Conservation (phyloP, 257 asterid species). For the Mentha longifolia region DNA sequence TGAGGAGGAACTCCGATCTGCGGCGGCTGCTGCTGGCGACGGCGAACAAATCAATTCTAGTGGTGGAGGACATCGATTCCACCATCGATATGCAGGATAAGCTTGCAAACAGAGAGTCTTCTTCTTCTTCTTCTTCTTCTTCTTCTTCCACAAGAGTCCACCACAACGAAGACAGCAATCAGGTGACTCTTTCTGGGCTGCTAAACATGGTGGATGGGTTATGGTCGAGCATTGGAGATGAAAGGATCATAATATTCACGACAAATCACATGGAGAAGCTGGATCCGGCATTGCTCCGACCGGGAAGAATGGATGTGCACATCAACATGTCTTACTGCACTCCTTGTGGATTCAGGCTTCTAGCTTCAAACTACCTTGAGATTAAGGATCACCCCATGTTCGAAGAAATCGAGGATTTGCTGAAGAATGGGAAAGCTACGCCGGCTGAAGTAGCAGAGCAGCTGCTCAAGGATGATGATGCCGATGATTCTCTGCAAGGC, state of each 20-base stretch:
- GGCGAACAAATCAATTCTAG: slow-evolving; percentile 61
- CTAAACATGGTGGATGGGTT: slow-evolving; percentile 71
- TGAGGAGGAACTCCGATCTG: slow-evolving; percentile 57
- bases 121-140: too few species aligned
- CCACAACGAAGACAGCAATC: slow-evolving; percentile 30
- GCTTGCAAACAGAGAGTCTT: slow-evolving; percentile 37
- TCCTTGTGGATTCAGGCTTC: slow-evolving; percentile 55
- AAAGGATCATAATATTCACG: slow-evolving; percentile 70
- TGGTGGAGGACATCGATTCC: slow-evolving; percentile 76
- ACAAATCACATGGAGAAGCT: slow-evolving; percentile 68
- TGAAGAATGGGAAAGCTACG: too few species aligned
- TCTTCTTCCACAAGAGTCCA: not conserved
- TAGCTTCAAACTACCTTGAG: slow-evolving; percentile 61
- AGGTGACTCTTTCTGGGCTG: slow-evolving; percentile 68
- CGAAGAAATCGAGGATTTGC: slow-evolving; percentile 51
- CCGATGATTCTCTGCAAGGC: slow-evolving; percentile 56
- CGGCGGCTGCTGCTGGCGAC: slow-evolving; percentile 53
- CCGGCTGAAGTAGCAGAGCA: slow-evolving; percentile 86
- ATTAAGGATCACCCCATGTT: slow-evolving; percentile 47
- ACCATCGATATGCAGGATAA: slow-evolving; percentile 56
- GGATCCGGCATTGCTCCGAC: slow-evolving; percentile 67
- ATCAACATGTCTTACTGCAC: slow-evolving; percentile 70
- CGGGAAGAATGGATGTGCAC: slow-evolving; percentile 82
- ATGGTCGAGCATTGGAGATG: slow-evolving; percentile 79
- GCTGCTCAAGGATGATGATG: slow-evolving; percentile 56